Base-by-base conservation (phyloP, 495 filamentous ascomycete genomes). In the Penicillium malachiteum region DNA sequence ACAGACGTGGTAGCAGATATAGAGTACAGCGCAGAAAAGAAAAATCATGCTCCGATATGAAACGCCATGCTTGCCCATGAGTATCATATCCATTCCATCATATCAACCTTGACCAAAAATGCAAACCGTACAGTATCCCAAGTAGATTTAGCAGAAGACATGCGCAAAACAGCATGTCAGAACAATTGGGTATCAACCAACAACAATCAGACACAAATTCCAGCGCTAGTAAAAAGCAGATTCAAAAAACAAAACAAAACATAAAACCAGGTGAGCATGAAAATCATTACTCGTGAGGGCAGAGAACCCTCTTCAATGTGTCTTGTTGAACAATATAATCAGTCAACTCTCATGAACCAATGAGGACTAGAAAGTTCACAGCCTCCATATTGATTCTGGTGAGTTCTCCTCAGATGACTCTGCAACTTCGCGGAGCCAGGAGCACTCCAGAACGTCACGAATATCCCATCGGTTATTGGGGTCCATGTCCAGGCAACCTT, bases 401-500 rank as follows among this genome's bases (percentile, higher is more conserved):
- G 67, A 59, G 52, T 50, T 62, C 6, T 74, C 72, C 17, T 71
- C 64, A 3, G 46, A 31, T 16, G 46, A 38, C 17, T 76, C 62
- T 18, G 65, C 54, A 26, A 73, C 56, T 31, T 71, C 71, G 10
- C 63, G 63, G 7, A 89, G 70, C 86, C 86, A 89, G 17, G 69
- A 54, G 52, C 81, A 81, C 46, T 69, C 72, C 16, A 89, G 66
- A n/a, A 81, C 67, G 37, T 78, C 68, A 34, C 75, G 69, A 38
- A 85, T 76, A 46, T 72, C 78, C 80, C 81, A 84, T 32, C 82
- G 76, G 42, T 74, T 73, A 26, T 72, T 60, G 32, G 65, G 63
- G 30, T 81, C 63, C 78, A 82, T 79, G 35, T 79, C 74, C 3
- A 85, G 67, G 48, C 82, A 84, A 9, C 78, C 75, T 18, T 62